phyloP scores from a whole-genome alignment of 768 basidiomycete species.

The Leucosporidium yakuticum region DNA sequence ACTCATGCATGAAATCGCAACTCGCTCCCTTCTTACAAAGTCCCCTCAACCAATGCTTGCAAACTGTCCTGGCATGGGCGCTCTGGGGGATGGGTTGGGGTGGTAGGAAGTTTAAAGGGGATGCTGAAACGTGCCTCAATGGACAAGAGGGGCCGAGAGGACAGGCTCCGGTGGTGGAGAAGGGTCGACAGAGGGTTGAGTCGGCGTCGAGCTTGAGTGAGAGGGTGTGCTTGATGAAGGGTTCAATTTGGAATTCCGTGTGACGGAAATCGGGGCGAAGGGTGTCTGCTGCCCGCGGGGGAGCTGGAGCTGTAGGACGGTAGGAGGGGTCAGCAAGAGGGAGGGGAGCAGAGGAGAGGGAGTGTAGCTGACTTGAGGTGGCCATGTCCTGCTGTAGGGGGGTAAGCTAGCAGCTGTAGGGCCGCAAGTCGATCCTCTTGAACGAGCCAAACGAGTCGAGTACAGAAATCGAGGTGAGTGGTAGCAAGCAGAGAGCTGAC shows the following conservation, averaged over 20 bases:
- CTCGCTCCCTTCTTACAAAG: conserved; percentile 96
- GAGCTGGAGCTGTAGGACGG: too few relatives aligned
- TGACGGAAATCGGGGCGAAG: too few relatives aligned
- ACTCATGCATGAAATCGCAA: conserved; percentile 98
- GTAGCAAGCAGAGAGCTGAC: too few relatives aligned
- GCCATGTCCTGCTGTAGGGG: too few relatives aligned
- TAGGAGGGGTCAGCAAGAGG: too few relatives aligned
- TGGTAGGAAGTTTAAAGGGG: conserved; percentile 80
- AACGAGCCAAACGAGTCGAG: too few relatives aligned
- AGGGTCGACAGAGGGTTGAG: conserved; percentile 84
- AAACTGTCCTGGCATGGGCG: conserved; percentile 65
- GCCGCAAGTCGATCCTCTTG: too few relatives aligned
- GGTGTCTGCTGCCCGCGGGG: too few relatives aligned
- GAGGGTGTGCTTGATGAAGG: conserved; percentile 34
- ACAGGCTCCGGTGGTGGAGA: conserved; percentile 78
- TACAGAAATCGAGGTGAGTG: too few relatives aligned
- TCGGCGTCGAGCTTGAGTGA: conserved; percentile 48
- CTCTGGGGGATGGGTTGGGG: conserved; percentile 74
- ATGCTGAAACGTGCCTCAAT: conserved; percentile 71
- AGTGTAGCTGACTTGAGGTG: too few relatives aligned
- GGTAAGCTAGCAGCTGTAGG: too few relatives aligned
- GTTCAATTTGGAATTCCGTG: conserved; percentile 10
- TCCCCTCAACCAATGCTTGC: conserved; percentile 97
- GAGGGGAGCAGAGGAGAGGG: too few relatives aligned
- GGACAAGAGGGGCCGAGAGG: conserved; percentile 89